Evolutionary conservation across 371 early-diverging fungal genomes (phyloP), one percentile per base, ranked within the genome.

Genomic region (Batkoa obscura): DNA sequence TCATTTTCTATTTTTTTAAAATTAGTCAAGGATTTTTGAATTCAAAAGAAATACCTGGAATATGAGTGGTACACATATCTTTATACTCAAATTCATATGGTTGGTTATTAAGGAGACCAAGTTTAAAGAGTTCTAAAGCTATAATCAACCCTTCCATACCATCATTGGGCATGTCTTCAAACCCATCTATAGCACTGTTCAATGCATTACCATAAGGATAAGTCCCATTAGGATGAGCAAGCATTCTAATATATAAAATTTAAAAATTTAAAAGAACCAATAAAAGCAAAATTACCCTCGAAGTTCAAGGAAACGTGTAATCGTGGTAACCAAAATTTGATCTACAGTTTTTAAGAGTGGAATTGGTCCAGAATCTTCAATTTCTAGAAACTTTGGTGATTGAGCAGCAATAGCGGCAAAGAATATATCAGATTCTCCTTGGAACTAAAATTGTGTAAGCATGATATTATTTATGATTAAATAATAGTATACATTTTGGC

Each of bases 51-150:
- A 12, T 50, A 50, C 50, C 50, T 4, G 55, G 42, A n/a, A 54
- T 42, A 34, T 42, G 35, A 1, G 55, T 3, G 23, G 23, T 10
- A 10, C n/a, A 17, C 12, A 43, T 4, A 13, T 54, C 55, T 1
- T 17, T 9, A n/a, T 42, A 42, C 23, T 39, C 43, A 8, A 67
- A 71, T 51, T 72, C 71, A 56, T 72, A 79, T 6, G 70, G 66
- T 23, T 68, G 70, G 35, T 69, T 63, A 13, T 71, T 73, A 50
- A 83, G 58, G 8, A 75, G 64, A 33, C 72, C 72, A 47, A 74
- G 70, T 33, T 77, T 71, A 53, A 81, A 67, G 39, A 81, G 55
- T 57, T 81, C 83, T 48, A 78, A 59, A 5, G 79, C 80, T 32
- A 72, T 64, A 53, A 80, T 64, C 13, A 78, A 60, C 9, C 78